These are phyloP conservation scores for Aspergillus ustus DNA, from an alignment of 2,329 filamentous ascomycete species.

Conservation along the genomic window DNA sequence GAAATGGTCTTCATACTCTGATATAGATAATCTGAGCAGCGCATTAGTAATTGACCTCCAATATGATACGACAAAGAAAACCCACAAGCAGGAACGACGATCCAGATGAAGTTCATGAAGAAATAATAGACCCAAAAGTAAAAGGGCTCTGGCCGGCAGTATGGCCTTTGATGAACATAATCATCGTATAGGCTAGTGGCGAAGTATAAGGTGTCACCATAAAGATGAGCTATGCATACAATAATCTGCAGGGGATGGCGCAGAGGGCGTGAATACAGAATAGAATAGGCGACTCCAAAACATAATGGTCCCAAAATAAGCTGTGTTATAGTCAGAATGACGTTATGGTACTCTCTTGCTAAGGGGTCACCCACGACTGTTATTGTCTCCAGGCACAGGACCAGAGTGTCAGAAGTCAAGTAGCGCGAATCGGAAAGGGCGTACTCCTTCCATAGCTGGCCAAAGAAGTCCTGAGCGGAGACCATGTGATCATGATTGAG, in stretches of 20 bases:
- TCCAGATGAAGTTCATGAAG: slow-evolving; percentile 70
- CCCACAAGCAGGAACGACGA: slow-evolving; percentile 63
- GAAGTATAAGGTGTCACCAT: slow-evolving; percentile 68
- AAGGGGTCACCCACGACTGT: slow-evolving; percentile 65
- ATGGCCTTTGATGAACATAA: slow-evolving; percentile 57
- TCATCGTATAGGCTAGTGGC: slow-evolving; percentile 66
- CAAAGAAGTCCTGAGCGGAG: slow-evolving; percentile 72
- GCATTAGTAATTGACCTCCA: neutral
- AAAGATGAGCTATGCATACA: slow-evolving; percentile 67
- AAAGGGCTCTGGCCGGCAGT: slow-evolving; percentile 65
- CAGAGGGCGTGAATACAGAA: slow-evolving; percentile 59
- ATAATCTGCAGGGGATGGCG: slow-evolving; percentile 64
- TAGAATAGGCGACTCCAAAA: slow-evolving; percentile 60
- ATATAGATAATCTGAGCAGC: slow-evolving; percentile 25
- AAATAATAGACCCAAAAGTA: slow-evolving; percentile 72
- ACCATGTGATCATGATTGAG: slow-evolving; percentile 69
- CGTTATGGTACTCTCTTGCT: neutral
- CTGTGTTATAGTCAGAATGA: slow-evolving; percentile 38
- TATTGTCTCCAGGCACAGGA: slow-evolving; percentile 84
- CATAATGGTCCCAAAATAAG: slow-evolving; percentile 66
- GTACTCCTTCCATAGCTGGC: slow-evolving; percentile 94
- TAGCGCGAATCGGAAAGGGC: slow-evolving; percentile 85
- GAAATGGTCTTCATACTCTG: slow-evolving; percentile 38
- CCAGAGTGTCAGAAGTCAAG: slow-evolving; percentile 78
- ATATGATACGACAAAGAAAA: slow-evolving; percentile 18